Evolutionary conservation across 306 rosid species (phyloP).

Genomic region (Cicer bijugum): DNA sequence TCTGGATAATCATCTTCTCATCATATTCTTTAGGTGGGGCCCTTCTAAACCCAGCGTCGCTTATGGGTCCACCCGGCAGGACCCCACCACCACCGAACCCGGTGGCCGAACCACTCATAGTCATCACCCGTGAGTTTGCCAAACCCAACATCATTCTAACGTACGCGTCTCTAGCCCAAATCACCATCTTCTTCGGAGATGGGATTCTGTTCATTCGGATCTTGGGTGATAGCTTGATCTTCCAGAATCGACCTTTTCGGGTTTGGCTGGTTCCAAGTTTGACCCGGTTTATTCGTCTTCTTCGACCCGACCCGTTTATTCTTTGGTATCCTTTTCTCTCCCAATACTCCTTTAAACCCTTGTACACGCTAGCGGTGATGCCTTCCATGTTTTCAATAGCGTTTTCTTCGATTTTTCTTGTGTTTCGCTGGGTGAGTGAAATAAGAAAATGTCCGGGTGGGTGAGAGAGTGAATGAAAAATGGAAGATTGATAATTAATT

Average conservation of each 20-base stretch:
- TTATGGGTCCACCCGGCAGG: neutral
- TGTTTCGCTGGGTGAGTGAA: neutral
- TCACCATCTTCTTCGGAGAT: constrained; percentile 65
- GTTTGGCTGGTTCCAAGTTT: constrained; percentile 48
- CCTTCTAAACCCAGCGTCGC: constrained; percentile 29
- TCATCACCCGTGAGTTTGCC: constrained; percentile 63
- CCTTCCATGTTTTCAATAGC: constrained; percentile 57
- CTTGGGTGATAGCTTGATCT: constrained; percentile 68
- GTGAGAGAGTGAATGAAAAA: constrained; percentile 35
- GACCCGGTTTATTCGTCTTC: constrained; percentile 32
- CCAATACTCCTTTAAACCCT: constrained; percentile 61
- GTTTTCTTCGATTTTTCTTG: neutral
- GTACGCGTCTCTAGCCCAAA: constrained; percentile 82
- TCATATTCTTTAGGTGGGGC: constrained; percentile 76
- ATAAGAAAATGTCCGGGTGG: neutral
- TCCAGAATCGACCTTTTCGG: constrained; percentile 56
- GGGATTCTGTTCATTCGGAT: constrained; percentile 54
- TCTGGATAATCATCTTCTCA: constrained; percentile 71
- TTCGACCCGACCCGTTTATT: constrained; percentile 49
- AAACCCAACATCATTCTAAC: constrained; percentile 73
- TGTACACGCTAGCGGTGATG: constrained; percentile 50
- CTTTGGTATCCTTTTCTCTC: constrained; percentile 57
- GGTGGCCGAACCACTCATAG: constrained; percentile 36
- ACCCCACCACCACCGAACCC: constrained; percentile 54
- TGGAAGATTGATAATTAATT: constrained; percentile 5